phyloP scores from a whole-genome alignment of 2,329 filamentous ascomycete genomes.

The Epichloe baconii region DNA sequence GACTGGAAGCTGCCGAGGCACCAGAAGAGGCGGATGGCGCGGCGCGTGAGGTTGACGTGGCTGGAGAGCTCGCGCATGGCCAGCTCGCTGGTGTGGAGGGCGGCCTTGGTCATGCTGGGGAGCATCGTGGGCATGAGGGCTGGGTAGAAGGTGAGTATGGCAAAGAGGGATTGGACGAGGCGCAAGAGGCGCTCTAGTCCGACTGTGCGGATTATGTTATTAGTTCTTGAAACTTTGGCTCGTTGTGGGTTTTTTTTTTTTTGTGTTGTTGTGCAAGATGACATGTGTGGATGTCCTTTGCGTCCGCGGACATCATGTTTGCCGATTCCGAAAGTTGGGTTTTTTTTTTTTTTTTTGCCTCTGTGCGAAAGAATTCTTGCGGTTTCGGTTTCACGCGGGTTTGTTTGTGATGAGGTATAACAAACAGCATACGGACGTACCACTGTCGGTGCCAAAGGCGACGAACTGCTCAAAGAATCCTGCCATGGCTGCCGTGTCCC shows the following conservation, averaged over 20 bases:
- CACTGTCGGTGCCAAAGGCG: slow-evolving; percentile 33
- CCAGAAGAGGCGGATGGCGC: slow-evolving; percentile 56
- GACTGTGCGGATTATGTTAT: slow-evolving; percentile 21
- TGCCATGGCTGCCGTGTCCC: slow-evolving; percentile 11
- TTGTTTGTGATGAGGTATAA: neutral
- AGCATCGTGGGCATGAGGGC: slow-evolving; percentile 24
- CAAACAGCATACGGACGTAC: slow-evolving; percentile 23
- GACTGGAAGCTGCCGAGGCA: slow-evolving; percentile 47
- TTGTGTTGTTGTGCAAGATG: neutral
- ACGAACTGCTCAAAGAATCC: slow-evolving; percentile 22
- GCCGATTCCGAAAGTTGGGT: too few relatives aligned
- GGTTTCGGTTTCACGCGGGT: too few relatives aligned
- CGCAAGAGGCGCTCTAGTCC: slow-evolving; percentile 50
- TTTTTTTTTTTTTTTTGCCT: neutral
- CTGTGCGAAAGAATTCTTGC: neutral
- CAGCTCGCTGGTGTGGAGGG: slow-evolving; percentile 17
- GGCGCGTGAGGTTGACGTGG: slow-evolving; percentile 36
- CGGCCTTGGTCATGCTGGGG: slow-evolving; percentile 10
- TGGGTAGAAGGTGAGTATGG: slow-evolving; percentile 34
- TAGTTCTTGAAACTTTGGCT: neutral
- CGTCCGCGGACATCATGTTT: too few relatives aligned
- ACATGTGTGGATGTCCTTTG: too few relatives aligned
- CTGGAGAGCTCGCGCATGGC: slow-evolving; percentile 24
- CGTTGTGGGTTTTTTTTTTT: neutral
- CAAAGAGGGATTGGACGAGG: slow-evolving; percentile 37